Base-by-base conservation (phyloP, 2,329 filamentous ascomycete genomes). In the Pseudopyricularia cyperi region DNA sequence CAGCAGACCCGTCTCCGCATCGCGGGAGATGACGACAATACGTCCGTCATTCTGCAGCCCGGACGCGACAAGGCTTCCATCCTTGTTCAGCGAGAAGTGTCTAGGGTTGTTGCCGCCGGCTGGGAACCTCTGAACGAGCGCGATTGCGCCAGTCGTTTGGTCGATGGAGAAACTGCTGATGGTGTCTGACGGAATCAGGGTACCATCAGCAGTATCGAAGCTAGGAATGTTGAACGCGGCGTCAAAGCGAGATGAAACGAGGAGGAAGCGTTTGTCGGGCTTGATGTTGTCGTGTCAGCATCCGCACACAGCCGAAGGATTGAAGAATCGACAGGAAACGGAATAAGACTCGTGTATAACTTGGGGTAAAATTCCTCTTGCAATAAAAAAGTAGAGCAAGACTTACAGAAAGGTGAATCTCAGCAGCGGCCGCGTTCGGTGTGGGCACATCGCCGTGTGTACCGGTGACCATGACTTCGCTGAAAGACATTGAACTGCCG, bases 241-340 rank as follows among this genome's bases (percentile, higher is more conserved):
- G 61, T 84, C 83, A 61, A 77, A 76, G 55, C 87, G 82, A 56
- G 85, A 85, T 2, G 82, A 84, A 42, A 85, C 74, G 57, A 85
- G 71, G 50, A 89, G 62, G 68, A 80, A 86, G 34, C 73, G 76
- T 54, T 73, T 69, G 59, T 81, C 76, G 48, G 78, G 76, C 78
- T 80, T 8, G 33, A 14, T 15, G 3, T 35, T 34, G 8, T 24
- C 24, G 6, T 14, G 39, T 44, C 14, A 44, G 12, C 24, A 26
- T 22, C 6, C 8, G 39, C 17, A 19, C 17, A 42, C n/a, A 42
- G 37, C 17, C 37, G 11, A 5, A 15, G n/a, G 7, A 11, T 11
- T 11, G 39, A 3, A 19, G 19, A 8, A 44, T 2, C 3, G 39
- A 17, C 2, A 22, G 11, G 22, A 30, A 30, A 9, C 28, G 4